Evolutionary conservation across 768 basidiomycete genomes (phyloP), one percentile per base, ranked within the genome.

Genomic region (Tephrocybe rancida): DNA sequence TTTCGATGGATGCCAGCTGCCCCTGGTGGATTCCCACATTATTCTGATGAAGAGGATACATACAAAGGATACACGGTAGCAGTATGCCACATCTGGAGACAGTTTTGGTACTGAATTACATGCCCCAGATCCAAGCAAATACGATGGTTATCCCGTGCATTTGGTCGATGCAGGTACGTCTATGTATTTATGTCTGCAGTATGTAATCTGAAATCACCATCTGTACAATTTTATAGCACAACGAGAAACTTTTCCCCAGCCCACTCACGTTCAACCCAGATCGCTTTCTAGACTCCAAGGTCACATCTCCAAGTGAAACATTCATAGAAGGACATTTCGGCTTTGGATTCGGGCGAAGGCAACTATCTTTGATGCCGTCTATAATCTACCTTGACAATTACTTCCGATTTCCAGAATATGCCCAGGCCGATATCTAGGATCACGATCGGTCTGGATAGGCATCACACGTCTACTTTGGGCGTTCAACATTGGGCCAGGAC

Each of bases 41-140:
- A 55, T 19, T 57, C 56, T 18, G 55, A 60, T 41, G 37, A 22
- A 0, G 62, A 63, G 29, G 62, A 61, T 37, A 60, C 56, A 19
- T 61, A 63, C 34, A 56, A 58, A 16, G 61, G 59, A 5, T 60
- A 60, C 42, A 39, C 16, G 18, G 41, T 46, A 34, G 44, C 21
- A 7, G 5, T 38, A 6, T 13, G 6, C 30, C 13, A 7, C 30
- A 32, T 32, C 6, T 32, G 30, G 30, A 7, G 6, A 32, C 13
- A 6, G 13, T 32, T 6, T 32, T 13, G 7, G n/a, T n/a, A 16
- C 5, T 37, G 35, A 37, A 5, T 16, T 9, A 16, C n/a, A 16
- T 37, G 35, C 4, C 16, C 10, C 35, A 52, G 50, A 52, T 52
- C 43, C 44, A 45, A 37, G 43, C 43, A 19, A 34, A 44, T 18